phyloP scores from a whole-genome alignment of 2,329 filamentous ascomycete species.

The Penicillium vulpinum region DNA sequence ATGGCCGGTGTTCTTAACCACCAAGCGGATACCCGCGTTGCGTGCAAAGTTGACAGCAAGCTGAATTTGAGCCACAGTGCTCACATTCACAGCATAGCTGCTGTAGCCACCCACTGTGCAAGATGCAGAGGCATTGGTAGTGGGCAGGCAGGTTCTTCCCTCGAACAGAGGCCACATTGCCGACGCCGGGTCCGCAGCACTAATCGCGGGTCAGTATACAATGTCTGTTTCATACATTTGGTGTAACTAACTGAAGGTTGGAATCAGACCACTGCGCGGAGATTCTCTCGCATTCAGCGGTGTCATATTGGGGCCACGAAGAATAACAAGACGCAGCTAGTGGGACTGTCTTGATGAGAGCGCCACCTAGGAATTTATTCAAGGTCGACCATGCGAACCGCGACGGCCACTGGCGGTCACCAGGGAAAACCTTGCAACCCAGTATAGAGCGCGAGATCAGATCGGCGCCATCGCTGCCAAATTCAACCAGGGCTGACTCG shows the following conservation, averaged over 20 bases:
- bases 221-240: neutral
- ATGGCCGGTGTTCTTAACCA: constrained; percentile 50
- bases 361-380: constrained; percentile 23
- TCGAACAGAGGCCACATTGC: constrained; percentile 33
- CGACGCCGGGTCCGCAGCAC: constrained; percentile 25
- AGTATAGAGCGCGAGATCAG: neutral
- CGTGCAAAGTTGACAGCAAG: constrained; percentile 33
- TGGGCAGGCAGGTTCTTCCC: constrained; percentile 29
- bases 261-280: constrained; percentile 26
- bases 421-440: constrained; percentile 30
- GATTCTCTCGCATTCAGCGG: constrained; percentile 19
- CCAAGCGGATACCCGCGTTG: constrained; percentile 35
- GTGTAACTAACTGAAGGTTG: constrained; percentile 25
- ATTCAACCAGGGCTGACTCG: constrained; percentile 23
- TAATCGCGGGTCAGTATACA: constrained; percentile 5
- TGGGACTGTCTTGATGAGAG: constrained; percentile 30
- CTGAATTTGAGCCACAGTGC: constrained; percentile 35
- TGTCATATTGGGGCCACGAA: constrained; percentile 27
- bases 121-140: constrained; percentile 19
- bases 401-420: constrained; percentile 27
- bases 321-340: constrained; percentile 30
- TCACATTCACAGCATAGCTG: constrained; percentile 40
- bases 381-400: constrained; percentile 25
- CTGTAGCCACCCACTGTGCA: constrained; percentile 36
- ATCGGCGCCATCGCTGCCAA: constrained; percentile 17